phyloP scores from a whole-genome alignment of 2,329 filamentous ascomycete genomes.

The Lomentospora prolificans region DNA sequence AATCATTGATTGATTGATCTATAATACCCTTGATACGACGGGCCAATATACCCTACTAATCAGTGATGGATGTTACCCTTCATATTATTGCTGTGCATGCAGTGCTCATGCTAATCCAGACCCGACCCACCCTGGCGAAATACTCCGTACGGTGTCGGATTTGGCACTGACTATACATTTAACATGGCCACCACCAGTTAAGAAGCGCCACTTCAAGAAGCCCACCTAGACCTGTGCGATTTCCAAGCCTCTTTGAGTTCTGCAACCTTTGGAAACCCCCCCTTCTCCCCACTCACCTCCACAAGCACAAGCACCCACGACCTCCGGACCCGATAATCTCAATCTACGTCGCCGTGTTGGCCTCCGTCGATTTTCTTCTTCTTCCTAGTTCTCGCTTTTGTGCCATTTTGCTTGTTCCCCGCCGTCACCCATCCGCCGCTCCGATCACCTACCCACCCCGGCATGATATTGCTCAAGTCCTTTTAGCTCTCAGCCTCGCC shows the following conservation, averaged over 20 bases:
- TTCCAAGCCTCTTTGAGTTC: neutral
- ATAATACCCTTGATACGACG: no score
- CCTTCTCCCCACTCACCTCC: neutral
- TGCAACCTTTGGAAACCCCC: constrained; percentile 1
- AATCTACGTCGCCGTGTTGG: neutral
- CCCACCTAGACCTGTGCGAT: constrained; percentile 2
- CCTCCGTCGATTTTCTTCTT: neutral
- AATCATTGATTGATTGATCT: no score
- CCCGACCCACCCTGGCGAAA: no score
- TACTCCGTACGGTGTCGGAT: neutral
- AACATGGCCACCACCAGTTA: neutral
- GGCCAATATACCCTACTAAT: no score
- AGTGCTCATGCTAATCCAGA: no score
- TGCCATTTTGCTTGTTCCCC: neutral
- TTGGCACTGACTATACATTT: no score
- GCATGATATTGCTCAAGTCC: neutral
- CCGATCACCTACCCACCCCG: neutral
- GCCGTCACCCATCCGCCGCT: neutral
- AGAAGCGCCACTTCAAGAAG: neutral
- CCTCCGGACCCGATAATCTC: neutral
- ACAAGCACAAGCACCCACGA: constrained; percentile 2
- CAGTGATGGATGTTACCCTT: no score
- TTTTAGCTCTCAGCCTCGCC: neutral
- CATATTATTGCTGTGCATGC: no score
- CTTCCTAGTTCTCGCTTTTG: neutral